Conservation (phyloP, 2,329 filamentous ascomycete genomes). For the Xylaria sp. region DNA sequence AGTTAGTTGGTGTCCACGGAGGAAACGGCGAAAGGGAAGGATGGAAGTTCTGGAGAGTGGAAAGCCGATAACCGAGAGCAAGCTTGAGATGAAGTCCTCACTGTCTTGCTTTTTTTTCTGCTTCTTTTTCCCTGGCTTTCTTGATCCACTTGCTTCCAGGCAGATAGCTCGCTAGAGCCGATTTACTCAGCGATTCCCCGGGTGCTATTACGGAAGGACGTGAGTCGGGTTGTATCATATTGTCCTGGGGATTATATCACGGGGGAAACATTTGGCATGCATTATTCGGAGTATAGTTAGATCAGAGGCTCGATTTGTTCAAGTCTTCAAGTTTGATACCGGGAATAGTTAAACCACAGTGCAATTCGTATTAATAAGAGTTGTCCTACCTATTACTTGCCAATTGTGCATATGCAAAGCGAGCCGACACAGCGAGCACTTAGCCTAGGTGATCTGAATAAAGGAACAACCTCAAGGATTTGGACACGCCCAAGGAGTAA, state of each 20-base stretch:
- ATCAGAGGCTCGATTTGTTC: constrained; percentile 6
- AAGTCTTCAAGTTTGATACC: constrained; percentile 5
- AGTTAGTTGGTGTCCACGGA: constrained; percentile 79
- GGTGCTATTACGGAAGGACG: background rate
- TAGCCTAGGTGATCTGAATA: background rate
- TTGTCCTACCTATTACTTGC: background rate
- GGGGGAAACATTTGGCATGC: constrained; percentile 17
- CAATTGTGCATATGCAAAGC: background rate
- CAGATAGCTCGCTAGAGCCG: too few species aligned
- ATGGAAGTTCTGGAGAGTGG: constrained; percentile 85
- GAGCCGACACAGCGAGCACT: background rate
- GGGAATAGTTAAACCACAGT: constrained; percentile 2
- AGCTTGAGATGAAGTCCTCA: constrained; percentile 2
- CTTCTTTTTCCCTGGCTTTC: too few species aligned
- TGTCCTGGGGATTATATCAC: constrained; percentile 4
- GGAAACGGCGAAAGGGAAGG: constrained; percentile 72
- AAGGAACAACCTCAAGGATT: too few species aligned
- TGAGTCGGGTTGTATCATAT: constrained; percentile 19
- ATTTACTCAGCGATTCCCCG: background rate
- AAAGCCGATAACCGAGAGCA: constrained; percentile 46
- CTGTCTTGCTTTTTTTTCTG: background rate
- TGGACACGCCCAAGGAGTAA: too few species aligned
- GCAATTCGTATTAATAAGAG: constrained; percentile 21
- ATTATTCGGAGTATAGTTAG: constrained; percentile 23
- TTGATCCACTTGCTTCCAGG: background rate